Evolutionary conservation across 2,329 filamentous ascomycete species (phyloP), one percentile per base, ranked within the genome.

Genomic region (Lachnellula cervina): DNA sequence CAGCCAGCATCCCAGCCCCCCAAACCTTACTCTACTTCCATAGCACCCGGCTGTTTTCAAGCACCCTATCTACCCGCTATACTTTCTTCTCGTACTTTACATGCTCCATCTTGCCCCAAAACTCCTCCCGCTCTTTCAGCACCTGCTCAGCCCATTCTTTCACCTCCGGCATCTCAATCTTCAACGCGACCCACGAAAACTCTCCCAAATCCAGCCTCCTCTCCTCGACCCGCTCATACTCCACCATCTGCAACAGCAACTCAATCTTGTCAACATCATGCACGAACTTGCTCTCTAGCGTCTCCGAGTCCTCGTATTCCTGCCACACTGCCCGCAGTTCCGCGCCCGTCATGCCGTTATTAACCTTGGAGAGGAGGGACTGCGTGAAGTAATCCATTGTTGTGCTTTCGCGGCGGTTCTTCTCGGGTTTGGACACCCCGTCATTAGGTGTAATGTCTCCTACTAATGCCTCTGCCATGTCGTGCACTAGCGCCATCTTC

Each of bases 211-310:
- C 90, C 40, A 90, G 71, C 60, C 76, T 73, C 28, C 83, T 82
- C 54, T 84, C 74, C 49, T 83, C 78, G 13, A 79, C 75, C 66
- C 88, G 86, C 80, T 99, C 94, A 69, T 99, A 99, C 73, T 99
- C 94, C 32, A 96, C 77, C 89, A 97, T 97, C 76, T 99, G 94
- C 68, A 96, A 76, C 59, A 99, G 74, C 62, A 99, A 77, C 76
- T 99, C 94, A 72, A 99, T 85, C 84, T 97, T 97, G 74, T 99
- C 94, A 57, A 99, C 83, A 71, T 99, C 94, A 71, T 99, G 94
- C 44, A 99, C 94, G 61, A 93, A 97, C 59, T 86, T 79, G 64
- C 88, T 89, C 70, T 99, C 93, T 14, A 86, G 75, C 8, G 94
- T 97, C 74, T 86, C 68, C 17, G 84, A 86, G 65, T 94, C 90